Base-by-base conservation (phyloP, 345 rosid genomes). In the Gossypium anomalum region DNA sequence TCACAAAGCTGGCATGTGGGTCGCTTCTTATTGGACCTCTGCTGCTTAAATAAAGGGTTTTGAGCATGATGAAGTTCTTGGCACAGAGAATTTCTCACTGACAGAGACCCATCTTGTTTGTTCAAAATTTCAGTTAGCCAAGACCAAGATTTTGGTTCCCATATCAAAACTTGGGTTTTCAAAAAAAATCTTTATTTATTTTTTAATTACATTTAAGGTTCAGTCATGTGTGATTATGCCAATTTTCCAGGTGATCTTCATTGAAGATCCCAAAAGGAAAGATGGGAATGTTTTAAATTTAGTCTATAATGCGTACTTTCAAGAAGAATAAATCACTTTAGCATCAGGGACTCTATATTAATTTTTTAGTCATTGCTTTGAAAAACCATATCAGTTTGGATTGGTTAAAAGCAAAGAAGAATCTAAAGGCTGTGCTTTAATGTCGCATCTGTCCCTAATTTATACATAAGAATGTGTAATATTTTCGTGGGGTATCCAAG, bases 1-100 rank as follows among this genome's bases (percentile, higher is more conserved):
- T 71, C 76, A 79, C 80, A 82, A 82, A 70, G 76, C 44, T 81
- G 78, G 78, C 87, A 85, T 84, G 87, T 81, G 87, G 83, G 59
- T 76, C 59, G 84, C 75, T 77, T 79, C 72, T 81, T 44, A 76
- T 77, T 74, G 85, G 83, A 82, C 72, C 67, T 11, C 51, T 74
- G 75, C 67, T 80, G 77, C 77, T 75, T 71, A 59, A 57, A 59
- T 59, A 59, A 25, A 59, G 44, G 13, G 75, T 22, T 27, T 34
- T n/a, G 43, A 52, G 71, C 69, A 55, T 51, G 72, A 72, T 71
- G 77, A 77, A 51, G 17, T 51, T 51, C 56, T 14, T 51, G 56
- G 60, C 23, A 19, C 23, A 56, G 60, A 19, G 60, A 56, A 52
- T 22, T 29, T 77, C 25, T 49, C 13, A 77, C 83, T 79, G 85